Evolutionary conservation across 176 grass and related monocot genomes (phyloP), one percentile per base, ranked within the genome.

Genomic region (Raddia guianensis): DNA sequence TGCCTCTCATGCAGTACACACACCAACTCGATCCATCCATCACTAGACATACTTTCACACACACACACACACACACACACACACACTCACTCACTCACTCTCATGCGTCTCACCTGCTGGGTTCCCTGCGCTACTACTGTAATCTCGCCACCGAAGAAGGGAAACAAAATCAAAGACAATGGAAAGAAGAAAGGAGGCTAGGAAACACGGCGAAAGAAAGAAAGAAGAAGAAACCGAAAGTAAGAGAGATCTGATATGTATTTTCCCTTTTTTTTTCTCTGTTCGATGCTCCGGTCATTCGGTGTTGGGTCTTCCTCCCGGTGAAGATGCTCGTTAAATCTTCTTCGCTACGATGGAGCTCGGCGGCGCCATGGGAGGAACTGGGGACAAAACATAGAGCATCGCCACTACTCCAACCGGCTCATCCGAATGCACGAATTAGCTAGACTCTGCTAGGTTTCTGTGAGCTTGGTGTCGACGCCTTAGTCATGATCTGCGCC

Each of bases 401-500:
- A 75, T 58, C 72, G 56, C 27, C 27, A 27, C 27, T 48, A 52
- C 27, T 48, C 37, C 27, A 27, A 40, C 20, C 63, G 20, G 62
- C 80, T 40, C 37, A 84, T 48, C 81, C 47, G 75, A 79, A 80
- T 50, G 34, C 40, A 88, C 62, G 27, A 67, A 78, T 78, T 73
- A 74, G 62, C 76, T 40, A 40, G 37, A 40, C 37, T 49, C 49
- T 66, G 69, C 82, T 80, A 49, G 53, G 72, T 61, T 64, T 85
- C 37, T 66, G 33, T 81, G 27, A 82, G 44, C n/a, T 59, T 50
- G 12, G 59, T 2, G 16, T 4, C 14, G 56, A 14, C 33, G 37
- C 37, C 37, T 40, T 87, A 97, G 77, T 97, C 94, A 76, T 89
- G 91, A n/a, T 93, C 91, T 1, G 58, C 71, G 6, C 88, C 80